Conservation (phyloP, 202 grass and related monocot genomes). For the Schoenoplectus triqueter region DNA sequence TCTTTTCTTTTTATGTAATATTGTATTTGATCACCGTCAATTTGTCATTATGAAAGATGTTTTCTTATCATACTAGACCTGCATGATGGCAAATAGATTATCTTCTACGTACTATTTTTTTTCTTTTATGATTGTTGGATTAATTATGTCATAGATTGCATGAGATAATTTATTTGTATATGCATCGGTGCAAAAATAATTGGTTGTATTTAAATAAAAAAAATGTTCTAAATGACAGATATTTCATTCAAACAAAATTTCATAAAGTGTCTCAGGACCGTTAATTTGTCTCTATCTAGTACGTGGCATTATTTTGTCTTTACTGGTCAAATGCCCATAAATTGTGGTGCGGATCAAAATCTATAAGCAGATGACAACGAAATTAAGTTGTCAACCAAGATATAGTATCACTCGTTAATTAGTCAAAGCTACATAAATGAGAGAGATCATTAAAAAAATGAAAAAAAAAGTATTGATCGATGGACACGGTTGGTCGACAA, state of each 20-base stretch:
- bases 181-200: not conserved
- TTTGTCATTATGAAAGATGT: not conserved
- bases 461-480: not conserved
- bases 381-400: not conserved
- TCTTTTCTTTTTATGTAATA: not conserved
- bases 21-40: conserved; percentile 3
- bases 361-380: not conserved
- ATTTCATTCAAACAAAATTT: conserved; percentile 9
- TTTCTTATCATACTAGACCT: no score
- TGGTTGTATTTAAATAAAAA: not conserved
- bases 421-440: conserved; percentile 1
- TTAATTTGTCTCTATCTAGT: not conserved
- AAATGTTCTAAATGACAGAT: not conserved
- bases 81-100: no score
- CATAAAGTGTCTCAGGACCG: not conserved
- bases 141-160: not conserved
- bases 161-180: not conserved
- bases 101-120: no score
- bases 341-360: not conserved
- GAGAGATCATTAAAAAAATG: not conserved
- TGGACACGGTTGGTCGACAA: not conserved
- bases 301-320: conserved; percentile 7
- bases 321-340: conserved; percentile 8
- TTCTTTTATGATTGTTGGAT: not conserved
- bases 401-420: not conserved